Evolutionary conservation across 345 rosid species (phyloP), one percentile per base, ranked within the genome.

Genomic region (Lepidium didymum): DNA sequence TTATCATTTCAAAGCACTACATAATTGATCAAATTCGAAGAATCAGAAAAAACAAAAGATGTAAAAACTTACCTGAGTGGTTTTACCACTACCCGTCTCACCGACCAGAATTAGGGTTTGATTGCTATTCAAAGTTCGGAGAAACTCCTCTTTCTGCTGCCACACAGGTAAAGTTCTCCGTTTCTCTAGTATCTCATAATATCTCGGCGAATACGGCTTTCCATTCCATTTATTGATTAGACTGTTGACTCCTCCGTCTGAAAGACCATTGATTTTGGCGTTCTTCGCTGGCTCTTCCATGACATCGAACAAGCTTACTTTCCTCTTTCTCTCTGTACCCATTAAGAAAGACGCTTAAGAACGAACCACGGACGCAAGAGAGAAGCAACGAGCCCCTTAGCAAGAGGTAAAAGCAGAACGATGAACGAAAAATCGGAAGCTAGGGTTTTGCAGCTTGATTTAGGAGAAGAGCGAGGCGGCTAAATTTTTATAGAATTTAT

Each of bases 1-100:
- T 16, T 10, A 27, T 12, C 23, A 27, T 52, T 52, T 19, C 33
- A 12, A 31, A 29, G 4, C 8, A 27, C 10, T 18, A 66, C 42
- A 42, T 3, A 27, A 10, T 37, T 4, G 4, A 12, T 59, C 37
- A 1, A 56, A 58, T 37, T 10, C 8, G 12, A 45, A 60, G 1
- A 0, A 68, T n/a, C 3, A 0, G 42, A 21, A 37, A 13, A 29
- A 4, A 1, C 4, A 43, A 41, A 59, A 62, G 21, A 52, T 18
- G 11, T n/a, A 15, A 51, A 59, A 50, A 47, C 76, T 84, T 49
- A 88, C 97, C 96, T 94, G 97, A 18, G 97, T 91, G 6, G 97
- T 91, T 85, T 94, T 94, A 33, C 97, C 99, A 58, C 97, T 91
- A 60, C 99, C 97, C 4, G 96, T 91, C 77, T 94, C 99, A 40